Evolutionary conservation across 768 basidiomycete species (phyloP), one percentile per base, ranked within the genome.

Genomic region (Crepidotus variabilis): DNA sequence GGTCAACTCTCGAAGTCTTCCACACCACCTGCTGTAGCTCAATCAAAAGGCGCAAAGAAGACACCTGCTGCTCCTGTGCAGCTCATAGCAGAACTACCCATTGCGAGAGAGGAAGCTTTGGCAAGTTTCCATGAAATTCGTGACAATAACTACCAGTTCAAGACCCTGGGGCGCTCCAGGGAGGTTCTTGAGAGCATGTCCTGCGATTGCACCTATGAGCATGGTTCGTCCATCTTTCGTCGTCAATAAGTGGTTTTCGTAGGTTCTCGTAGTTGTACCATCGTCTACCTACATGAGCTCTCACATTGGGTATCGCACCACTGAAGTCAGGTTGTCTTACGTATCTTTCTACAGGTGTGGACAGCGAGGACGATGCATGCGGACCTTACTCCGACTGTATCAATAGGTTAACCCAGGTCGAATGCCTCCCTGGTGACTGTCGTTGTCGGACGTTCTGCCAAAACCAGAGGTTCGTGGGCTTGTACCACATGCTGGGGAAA

Each of bases 341-440:
- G 57, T 54, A 55, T 70, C 67, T 67, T 61, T 67, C 63, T 60
- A 68, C 66, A 92, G 90, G 77, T 59, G 66, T 72, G 22, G 86
- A 89, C 68, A 77, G 79, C 59, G 78, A 76, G 11, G 76, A 83
- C 46, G 72, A 71, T 52, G 92, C 93, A 6, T 99, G 97, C 72
- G 93, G 94, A 22, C 82, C 85, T 36, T 77, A 82, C 59, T 93
- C 92, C 21, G 92, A 96, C 74, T 99, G 97, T 70, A 98, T 99
- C 75, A 99, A 98, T 72, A 81, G 94, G 56, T 83, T 98, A 59
- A 95, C 97, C 22, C 95, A 96, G 71, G 93, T 98, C 11, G 97
- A 99, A 72, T 99, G 97, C 72, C 72, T 95, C n/a, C 75, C 83
- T 13, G 88, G 82, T 36, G 94, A 98, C 62, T 99, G 97, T 75